Conservation (phyloP, 345 rosid species). For the Populus nigra region DNA sequence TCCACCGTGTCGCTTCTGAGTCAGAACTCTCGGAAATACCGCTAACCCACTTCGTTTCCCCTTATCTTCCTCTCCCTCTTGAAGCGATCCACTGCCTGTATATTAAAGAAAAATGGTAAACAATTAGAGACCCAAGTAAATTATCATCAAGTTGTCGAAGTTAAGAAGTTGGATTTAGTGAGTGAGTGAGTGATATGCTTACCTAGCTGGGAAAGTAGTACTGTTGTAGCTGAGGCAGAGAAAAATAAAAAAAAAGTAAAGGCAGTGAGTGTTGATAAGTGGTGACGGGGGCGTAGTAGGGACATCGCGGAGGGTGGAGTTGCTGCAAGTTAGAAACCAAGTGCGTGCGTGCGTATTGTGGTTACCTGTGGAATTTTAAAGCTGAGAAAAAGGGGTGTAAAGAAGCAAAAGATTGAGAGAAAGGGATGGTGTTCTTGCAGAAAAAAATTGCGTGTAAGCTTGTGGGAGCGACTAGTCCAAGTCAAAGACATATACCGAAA, state of each 20-base stretch:
- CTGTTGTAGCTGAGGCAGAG: conserved; percentile 29
- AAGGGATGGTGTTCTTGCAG: conserved; percentile 1
- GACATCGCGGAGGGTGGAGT: conserved; percentile 48
- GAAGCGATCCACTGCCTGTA: conserved; percentile 29
- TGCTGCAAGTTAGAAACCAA: not conserved
- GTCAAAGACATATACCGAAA: conserved; percentile 34
- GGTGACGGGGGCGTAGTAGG: conserved; percentile 37
- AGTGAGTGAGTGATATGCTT: not conserved
- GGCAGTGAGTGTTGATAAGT: conserved; percentile 38
- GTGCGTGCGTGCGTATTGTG: not conserved
- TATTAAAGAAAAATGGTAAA: not conserved
- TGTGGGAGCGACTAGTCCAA: conserved; percentile 22
- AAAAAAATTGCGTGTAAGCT: not conserved
- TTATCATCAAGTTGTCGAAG: not conserved
- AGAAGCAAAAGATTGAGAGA: not conserved
- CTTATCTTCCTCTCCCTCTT: conserved; percentile 30
- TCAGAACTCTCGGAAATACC: conserved; percentile 20
- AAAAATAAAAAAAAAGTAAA: conserved; percentile 57
- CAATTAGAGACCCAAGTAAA: not conserved
- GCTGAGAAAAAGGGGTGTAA: not conserved
- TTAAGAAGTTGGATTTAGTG: not conserved
- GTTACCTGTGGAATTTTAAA: not conserved
- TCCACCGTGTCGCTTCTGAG: conserved; percentile 49
- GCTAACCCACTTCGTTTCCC: conserved; percentile 27
- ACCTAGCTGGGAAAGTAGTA: conserved; percentile 32